Evolutionary conservation across 2,329 filamentous ascomycete species (phyloP).

Genomic region (Pseudocercospora fuligena): DNA sequence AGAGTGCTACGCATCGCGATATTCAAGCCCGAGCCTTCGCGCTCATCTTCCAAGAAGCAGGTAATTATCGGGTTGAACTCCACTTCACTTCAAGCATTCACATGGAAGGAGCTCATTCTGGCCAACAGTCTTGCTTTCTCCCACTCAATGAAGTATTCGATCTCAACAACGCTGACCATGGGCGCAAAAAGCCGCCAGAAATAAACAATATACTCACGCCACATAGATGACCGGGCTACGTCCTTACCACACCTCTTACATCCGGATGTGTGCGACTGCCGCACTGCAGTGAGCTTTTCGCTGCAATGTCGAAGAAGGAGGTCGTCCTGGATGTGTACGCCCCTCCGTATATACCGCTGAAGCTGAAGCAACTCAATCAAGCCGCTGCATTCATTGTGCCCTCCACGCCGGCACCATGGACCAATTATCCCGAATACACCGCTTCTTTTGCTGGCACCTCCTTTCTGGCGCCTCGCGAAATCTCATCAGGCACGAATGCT

Average conservation of each 20-base stretch:
- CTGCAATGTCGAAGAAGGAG: background rate
- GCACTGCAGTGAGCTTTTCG: background rate
- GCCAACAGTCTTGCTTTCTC: background rate
- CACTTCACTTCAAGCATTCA: background rate
- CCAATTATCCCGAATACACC: conserved; percentile 21
- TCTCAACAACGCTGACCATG: background rate
- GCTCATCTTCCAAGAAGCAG: background rate
- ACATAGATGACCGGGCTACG: background rate
- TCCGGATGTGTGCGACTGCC: background rate
- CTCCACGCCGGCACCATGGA: conserved; percentile 21
- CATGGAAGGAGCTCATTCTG: background rate
- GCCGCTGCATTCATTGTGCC: conserved; percentile 18
- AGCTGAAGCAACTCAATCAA: conserved; percentile 24
- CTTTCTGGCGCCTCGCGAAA: background rate
- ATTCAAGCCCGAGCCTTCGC: background rate
- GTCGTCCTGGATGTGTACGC: conserved; percentile 32
- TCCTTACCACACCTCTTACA: background rate
- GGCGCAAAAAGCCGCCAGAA: background rate
- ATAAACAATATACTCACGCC: background rate
- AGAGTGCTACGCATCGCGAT: background rate
- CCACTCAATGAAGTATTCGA: background rate
- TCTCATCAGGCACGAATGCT: no score
- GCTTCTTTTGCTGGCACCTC: conserved; percentile 20
- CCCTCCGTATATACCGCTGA: conserved; percentile 30
- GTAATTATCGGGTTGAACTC: background rate